These are phyloP conservation scores for Eutypella sp. DNA, from an alignment of 2,329 filamentous ascomycete species.

Conservation along the genomic window DNA sequence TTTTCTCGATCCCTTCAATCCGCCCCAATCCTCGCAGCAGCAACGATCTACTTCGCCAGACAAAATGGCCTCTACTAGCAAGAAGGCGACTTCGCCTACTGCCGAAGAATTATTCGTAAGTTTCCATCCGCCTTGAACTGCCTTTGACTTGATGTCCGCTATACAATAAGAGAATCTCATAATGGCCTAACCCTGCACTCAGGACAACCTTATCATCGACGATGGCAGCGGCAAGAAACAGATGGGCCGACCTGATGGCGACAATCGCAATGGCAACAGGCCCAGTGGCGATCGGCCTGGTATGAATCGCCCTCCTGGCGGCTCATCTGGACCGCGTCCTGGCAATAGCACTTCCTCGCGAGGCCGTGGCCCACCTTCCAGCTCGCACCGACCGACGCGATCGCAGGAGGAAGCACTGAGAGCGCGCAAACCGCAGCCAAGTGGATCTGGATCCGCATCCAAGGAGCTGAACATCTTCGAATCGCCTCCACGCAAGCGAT, in stretches of 20 bases:
- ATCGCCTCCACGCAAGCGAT: slow-evolving; percentile 34
- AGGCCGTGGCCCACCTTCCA: slow-evolving; percentile 38
- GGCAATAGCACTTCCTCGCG: slow-evolving; percentile 46
- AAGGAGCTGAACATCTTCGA: slow-evolving; percentile 29
- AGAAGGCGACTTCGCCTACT: slow-evolving; percentile 45
- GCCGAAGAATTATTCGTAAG: slow-evolving; percentile 75
- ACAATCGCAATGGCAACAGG: no score
- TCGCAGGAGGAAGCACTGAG: slow-evolving; percentile 63
- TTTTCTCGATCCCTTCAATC: slow-evolving; percentile 56
- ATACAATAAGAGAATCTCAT: neutral
- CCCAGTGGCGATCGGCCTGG: slow-evolving; percentile 24
- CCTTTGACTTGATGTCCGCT: slow-evolving; percentile 2
- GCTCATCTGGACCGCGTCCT: slow-evolving; percentile 32
- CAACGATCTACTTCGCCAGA: slow-evolving; percentile 41
- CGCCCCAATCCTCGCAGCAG: slow-evolving; percentile 21
- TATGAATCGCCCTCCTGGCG: slow-evolving; percentile 35
- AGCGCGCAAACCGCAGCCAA: slow-evolving; percentile 38
- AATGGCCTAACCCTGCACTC: slow-evolving; percentile 29
- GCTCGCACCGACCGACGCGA: slow-evolving; percentile 54
- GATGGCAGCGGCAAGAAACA: slow-evolving; percentile 41
- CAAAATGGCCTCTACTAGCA: slow-evolving; percentile 46
- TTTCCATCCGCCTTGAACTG: slow-evolving; percentile 24
- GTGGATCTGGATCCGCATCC: no score
- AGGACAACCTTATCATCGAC: slow-evolving; percentile 66
- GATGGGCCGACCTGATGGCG: slow-evolving; percentile 20